phyloP scores from a whole-genome alignment of 2,329 filamentous ascomycete species.

The Penicillium brevicompactum region DNA sequence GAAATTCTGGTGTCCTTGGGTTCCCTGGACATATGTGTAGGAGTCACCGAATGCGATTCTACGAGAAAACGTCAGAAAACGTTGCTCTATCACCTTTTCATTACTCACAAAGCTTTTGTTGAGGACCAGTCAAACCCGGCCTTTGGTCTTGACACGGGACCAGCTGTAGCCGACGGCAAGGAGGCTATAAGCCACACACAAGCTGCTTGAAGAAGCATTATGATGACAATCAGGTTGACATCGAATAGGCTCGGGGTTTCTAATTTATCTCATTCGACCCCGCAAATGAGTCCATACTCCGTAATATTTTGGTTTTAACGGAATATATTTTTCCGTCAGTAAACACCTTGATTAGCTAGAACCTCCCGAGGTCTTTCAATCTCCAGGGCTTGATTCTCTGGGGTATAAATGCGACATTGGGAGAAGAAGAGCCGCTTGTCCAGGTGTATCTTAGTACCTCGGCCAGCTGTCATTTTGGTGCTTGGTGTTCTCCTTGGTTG shows the following conservation, averaged over 20 bases:
- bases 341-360: neutral
- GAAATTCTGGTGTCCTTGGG: constrained; percentile 52
- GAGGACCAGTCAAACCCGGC: constrained; percentile 20
- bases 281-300: constrained; percentile 9
- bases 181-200: neutral
- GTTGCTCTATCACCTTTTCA: neutral
- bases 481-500: too few species aligned
- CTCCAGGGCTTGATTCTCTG: too few species aligned
- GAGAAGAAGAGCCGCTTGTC: too few species aligned
- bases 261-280: constrained; percentile 9
- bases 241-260: neutral
- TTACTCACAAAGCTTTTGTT: constrained; percentile 15
- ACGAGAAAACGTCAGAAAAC: neutral
- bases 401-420: too few species aligned
- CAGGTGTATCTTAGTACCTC: too few species aligned
- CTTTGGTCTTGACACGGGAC: constrained; percentile 4
- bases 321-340: constrained; percentile 16
- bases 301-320: neutral
- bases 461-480: too few species aligned
- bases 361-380: too few species aligned
- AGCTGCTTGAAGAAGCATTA: neutral
- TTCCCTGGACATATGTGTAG: constrained; percentile 55
- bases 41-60: constrained; percentile 37
- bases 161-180: neutral
- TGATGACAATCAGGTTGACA: neutral